Evolutionary conservation across 305 asterid species (phyloP), one percentile per base, ranked within the genome.

Genomic region (Solanum chacoense): DNA sequence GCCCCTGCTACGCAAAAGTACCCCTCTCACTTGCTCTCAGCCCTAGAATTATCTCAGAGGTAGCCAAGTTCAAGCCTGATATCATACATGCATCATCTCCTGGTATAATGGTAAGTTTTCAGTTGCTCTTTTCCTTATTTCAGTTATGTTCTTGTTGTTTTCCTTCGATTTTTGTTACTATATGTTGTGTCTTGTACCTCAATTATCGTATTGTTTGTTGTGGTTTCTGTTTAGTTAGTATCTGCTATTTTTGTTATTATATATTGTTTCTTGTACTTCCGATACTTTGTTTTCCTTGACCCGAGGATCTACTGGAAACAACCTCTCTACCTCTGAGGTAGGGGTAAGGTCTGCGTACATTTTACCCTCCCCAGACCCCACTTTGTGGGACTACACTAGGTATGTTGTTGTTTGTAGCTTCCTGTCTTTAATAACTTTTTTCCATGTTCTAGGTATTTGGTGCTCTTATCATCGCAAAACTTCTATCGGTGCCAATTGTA

Each of bases 61-160:
- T 98, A 36, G 94, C 96, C 40, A 89, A 92, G 77, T 98, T 98
- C 94, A 98, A 95, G 94, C 99, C 99, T n/a, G 99, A 98, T 89
- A 96, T 98, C 71, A 95, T 98, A 90, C 99, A 98, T 38, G 99
- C 99, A 50, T 95, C 99, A 42, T 98, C 99, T 83, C 99, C 99
- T 4, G 99, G 99, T 65, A 94, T 98, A 88, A 98, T 98, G 99
- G 99, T 96, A 89, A 85, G 86, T 16, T 84, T 84, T 87, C 84
- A 84, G 36, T 67, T 79, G 87, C 88, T 88, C 78, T 42, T 87
- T 45, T 42, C 37, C 8, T 85, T 84, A 7, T 80, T 91, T 75
- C 45, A 63, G 73, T 79, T 72, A 42, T 71, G 22, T 76, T 37
- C 38, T 84, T 38, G 45, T 29, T 45, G 22, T 86, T 86, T 35